Base-by-base conservation (phyloP, 2,329 filamentous ascomycete species). In the Sporothrix humicola region DNA sequence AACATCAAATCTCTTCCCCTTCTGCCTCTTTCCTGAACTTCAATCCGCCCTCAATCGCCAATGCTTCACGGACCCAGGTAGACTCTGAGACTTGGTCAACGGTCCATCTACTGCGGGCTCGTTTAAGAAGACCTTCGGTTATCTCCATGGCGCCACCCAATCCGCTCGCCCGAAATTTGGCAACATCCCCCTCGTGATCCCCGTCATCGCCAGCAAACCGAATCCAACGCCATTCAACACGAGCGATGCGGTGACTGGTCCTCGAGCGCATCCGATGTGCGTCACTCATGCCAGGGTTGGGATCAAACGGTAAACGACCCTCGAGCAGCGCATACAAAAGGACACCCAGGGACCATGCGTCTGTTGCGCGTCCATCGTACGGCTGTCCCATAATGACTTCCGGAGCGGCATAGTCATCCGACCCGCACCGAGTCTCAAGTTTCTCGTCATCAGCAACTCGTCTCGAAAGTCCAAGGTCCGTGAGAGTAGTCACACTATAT, bases 181-280 rank as follows among this genome's bases (percentile, higher is more conserved):
- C 46, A 1, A n/a, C 3, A 77, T 89, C 85, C 2, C 86, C 86
- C 68, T 97, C 94, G 86, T 97, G 96, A 72, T 97, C 94, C 50
- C 94, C 94, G 72, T 97, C 93, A 12, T 92, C 90, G 73, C 94
- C 91, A 1, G 91, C 94, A 79, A 92, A 97, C 74, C 92, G 90
- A 75, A 94, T 90, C 96, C 96, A 99, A 66, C 92, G 90, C 96
- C 96, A 99, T 80, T 99, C 96, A 69, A 95, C 93, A 50, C 96
- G 88, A 1, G 96, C 96, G 75, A 99, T 98, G n/a, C 95, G 91
- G 80, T 99, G 96, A 71, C 92, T 95, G 0, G 93, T 95, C 72
- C 93, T 87, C 77, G 92, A 95, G 78, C 92, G 86, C 87, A 93
- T 91, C 77, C 92, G 90, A 76, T 91, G 88, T 37, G 89, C 89